These are phyloP conservation scores for Candida nonsorbophila DNA, from an alignment of 805 yeast species.

Conservation along the genomic window DNA sequence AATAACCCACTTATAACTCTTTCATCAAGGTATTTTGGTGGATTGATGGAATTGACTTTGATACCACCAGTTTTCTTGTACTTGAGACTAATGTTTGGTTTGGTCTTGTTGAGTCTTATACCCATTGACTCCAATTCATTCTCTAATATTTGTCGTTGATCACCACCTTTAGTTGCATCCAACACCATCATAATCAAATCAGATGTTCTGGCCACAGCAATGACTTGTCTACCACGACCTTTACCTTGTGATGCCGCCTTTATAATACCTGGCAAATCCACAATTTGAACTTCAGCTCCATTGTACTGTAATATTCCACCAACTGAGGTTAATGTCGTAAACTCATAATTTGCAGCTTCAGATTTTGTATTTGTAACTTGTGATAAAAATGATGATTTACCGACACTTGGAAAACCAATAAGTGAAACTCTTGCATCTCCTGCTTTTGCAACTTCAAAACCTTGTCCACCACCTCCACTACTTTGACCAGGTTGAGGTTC, in stretches of 20 bases:
- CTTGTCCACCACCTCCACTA: slow-evolving; percentile 72
- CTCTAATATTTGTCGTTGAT: slow-evolving; percentile 83
- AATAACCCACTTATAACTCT: slow-evolving; percentile 70
- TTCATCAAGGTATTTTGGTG: slow-evolving; percentile 79
- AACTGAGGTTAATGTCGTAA: slow-evolving; percentile 93
- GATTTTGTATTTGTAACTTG: slow-evolving; percentile 91
- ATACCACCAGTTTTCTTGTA: slow-evolving; percentile 89
- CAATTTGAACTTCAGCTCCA: slow-evolving; percentile 95
- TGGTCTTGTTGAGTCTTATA: slow-evolving; percentile 74
- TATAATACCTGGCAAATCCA: slow-evolving; percentile 96
- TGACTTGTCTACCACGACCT: slow-evolving; percentile 96
- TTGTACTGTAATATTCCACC: slow-evolving; percentile 94
- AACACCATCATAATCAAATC: slow-evolving; percentile 89
- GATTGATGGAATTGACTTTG: slow-evolving; percentile 72
- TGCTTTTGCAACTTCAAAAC: slow-evolving; percentile 90
- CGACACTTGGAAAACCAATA: slow-evolving; percentile 97
- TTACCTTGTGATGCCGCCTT: slow-evolving; percentile 96
- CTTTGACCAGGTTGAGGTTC: slow-evolving; percentile 83
- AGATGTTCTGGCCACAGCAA: slow-evolving; percentile 92
- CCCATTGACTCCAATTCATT: slow-evolving; percentile 92
- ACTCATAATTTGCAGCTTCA: slow-evolving; percentile 91
- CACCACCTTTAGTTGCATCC: slow-evolving; percentile 91
- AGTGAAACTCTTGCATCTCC: slow-evolving; percentile 96
- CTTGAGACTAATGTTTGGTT: slow-evolving; percentile 76
- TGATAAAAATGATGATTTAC: slow-evolving; percentile 85